Evolutionary conservation across 495 filamentous ascomycete species (phyloP).

Genomic region (Penicillium bovifimosum): DNA sequence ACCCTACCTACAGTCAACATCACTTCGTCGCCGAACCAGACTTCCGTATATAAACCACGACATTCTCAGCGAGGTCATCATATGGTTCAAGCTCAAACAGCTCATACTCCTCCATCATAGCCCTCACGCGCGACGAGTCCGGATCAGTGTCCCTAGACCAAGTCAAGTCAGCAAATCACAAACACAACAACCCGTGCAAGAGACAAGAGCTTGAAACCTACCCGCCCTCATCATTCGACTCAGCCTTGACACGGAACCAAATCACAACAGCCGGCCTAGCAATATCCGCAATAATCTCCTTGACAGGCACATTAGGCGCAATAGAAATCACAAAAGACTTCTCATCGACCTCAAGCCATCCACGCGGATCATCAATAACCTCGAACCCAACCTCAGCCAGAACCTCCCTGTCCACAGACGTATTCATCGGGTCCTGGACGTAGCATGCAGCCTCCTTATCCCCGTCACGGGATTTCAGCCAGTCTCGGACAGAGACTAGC

Average conservation of each 20-base stretch:
- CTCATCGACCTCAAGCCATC: not conserved
- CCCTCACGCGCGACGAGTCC: not conserved
- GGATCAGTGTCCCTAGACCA: no score
- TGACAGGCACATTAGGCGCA: not conserved
- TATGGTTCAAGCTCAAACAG: not conserved
- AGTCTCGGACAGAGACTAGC: not conserved
- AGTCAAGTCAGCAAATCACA: no score
- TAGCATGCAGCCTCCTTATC: not conserved
- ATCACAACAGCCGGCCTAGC: slow-evolving; percentile 1
- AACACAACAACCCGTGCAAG: no score
- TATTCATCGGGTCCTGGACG: not conserved
- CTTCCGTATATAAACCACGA: not conserved
- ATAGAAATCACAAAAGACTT: not conserved
- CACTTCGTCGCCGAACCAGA: not conserved
- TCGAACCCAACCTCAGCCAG: not conserved
- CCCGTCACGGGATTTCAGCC: not conserved
- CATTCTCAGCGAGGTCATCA: no score
- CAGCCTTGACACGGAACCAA: not conserved
- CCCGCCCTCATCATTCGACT: no score
- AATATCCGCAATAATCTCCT: not conserved
- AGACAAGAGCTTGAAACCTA: no score
- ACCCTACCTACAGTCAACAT: not conserved
- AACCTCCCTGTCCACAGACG: not conserved
- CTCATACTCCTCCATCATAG: not conserved
- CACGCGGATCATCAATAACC: not conserved